Evolutionary conservation across 805 yeast species (phyloP).

Genomic region (Suhomyces kilbournensis): DNA sequence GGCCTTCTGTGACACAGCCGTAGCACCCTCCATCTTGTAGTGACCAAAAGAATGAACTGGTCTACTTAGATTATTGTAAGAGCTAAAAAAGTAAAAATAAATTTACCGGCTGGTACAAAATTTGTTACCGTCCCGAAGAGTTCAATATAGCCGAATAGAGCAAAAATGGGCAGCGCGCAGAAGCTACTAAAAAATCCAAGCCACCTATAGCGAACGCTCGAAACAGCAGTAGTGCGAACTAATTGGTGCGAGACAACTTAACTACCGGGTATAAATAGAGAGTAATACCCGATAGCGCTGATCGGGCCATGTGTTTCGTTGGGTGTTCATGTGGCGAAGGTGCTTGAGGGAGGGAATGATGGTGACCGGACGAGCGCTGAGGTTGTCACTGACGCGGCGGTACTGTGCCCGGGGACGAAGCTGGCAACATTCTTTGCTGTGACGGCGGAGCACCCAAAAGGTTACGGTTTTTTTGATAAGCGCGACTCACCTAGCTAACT

Average conservation of each 20-base stretch:
- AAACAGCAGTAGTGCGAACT: neutral
- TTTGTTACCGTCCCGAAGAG: neutral
- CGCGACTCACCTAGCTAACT: neutral
- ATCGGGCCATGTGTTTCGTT: neutral
- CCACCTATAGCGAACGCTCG: neutral
- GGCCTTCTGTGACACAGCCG: slow-evolving; percentile 12
- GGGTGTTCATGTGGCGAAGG: neutral
- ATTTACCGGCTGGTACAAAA: neutral
- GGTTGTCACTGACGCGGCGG: neutral
- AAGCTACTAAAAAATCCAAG: neutral
- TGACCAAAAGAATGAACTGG: neutral
- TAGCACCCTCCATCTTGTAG: slow-evolving; percentile 6
- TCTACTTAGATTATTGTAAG: neutral
- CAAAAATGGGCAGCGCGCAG: neutral
- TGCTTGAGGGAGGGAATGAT: neutral
- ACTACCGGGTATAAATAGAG: neutral
- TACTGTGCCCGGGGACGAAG: neutral
- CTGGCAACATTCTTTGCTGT: neutral
- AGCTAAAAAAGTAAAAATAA: neutral
- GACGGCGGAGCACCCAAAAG: neutral
- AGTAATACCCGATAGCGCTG: neutral
- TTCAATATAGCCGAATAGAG: neutral
- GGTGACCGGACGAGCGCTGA: neutral
- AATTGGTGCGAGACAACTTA: neutral
- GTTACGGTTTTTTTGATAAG: neutral